Base-by-base conservation (phyloP, 805 yeast species). In the Sugiyamaella lignohabitans region DNA sequence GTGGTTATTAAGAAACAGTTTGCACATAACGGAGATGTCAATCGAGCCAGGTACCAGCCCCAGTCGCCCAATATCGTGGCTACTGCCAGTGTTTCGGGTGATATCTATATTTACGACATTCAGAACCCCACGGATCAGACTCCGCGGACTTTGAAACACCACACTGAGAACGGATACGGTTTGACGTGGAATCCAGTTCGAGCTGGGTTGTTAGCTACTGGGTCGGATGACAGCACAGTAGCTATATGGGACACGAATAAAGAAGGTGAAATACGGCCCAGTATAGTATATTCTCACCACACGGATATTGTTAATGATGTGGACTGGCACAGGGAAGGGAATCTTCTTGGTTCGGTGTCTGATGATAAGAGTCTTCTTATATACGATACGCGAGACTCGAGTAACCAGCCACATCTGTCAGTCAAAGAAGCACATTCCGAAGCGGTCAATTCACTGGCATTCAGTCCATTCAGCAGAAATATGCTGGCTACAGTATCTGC, bases 401-500 rank as follows among this genome's bases (percentile, higher is more conserved):
- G 53, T 17, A 19, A 16, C 4, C 14, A 16, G 18, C 38, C 43
- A 10, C 16, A 17, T 4, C 16, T 39, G n/a, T 3, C 38, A 4
- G 19, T 45, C 11, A 19, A 18, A 22, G 69, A 72, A 41, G 79
- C 78, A 1, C 82, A 78, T 53, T 67, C 66, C 2, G 82, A 75
- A 40, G 77, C 79, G n/a, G 79, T 86, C 53, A 84, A 83, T 59
- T 73, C 84, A 1, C 74, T 84, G 40, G 76, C 75, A 38, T 84
- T 84, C 65, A 82, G 82, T 57, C 83, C 86, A 0, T 56, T 56
- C n/a, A 62, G 71, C 35, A 55, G 58, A 24, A 65, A 76, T 34
- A 61, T 86, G 48, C 70, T 84, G 41, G 89, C 82, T 11, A 84
- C 93, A 1, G 95, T 84, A 19, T 83, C 87, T 10, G 78, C 82